Evolutionary conservation across 2,329 filamentous ascomycete species (phyloP), one percentile per base, ranked within the genome.

Genomic region (Ceratocystiopsis sp.): DNA sequence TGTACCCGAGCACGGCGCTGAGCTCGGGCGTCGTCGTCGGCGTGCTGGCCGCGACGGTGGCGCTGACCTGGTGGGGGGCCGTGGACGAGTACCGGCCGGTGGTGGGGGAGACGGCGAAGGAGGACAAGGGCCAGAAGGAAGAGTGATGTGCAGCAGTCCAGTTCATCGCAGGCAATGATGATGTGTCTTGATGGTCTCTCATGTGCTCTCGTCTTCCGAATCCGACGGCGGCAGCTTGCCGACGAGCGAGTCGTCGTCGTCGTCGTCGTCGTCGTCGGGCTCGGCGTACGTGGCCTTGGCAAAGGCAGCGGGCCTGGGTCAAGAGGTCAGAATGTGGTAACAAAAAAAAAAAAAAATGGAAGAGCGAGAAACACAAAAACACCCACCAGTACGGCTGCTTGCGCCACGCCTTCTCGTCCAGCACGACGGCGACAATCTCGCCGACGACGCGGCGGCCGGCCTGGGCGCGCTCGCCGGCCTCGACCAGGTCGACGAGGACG

Each of bases 361-460:
- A n/a, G n/a, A n/a, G n/a, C n/a, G n/a, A n/a, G n/a, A n/a, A n/a
- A n/a, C n/a, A n/a, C n/a, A n/a, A n/a, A n/a, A 89, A 21, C 21
- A 21, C 21, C 21, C 21, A 21, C 91, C 91, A 96, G 58, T 89
- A 98, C 11, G 67, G 54, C 64, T 82, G 78, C 63, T 93, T 94
- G 55, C 86, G 75, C 91, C 91, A 98, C 37, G 70, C 69, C 62
- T 84, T 93, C 65, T 95, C 87, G 55, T 95, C 85, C 35, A 84
- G 71, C 35, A 96, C 86, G 34, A 96, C 76, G 55, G 95, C 95
- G 51, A 93, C 70, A 53, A 98, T 95, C 60, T 94, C 84, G 14
- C 89, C 91, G 42, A 74, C 71, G 13, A 93, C 73, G 59, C 85
- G 86, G 53, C 85, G 85, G 38, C 80, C 78, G 42, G 78, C 64